Evolutionary conservation across 1,139 yeast genomes (phyloP), one percentile per base, ranked within the genome.

Genomic region (Debaryomycetaceae sp.): DNA sequence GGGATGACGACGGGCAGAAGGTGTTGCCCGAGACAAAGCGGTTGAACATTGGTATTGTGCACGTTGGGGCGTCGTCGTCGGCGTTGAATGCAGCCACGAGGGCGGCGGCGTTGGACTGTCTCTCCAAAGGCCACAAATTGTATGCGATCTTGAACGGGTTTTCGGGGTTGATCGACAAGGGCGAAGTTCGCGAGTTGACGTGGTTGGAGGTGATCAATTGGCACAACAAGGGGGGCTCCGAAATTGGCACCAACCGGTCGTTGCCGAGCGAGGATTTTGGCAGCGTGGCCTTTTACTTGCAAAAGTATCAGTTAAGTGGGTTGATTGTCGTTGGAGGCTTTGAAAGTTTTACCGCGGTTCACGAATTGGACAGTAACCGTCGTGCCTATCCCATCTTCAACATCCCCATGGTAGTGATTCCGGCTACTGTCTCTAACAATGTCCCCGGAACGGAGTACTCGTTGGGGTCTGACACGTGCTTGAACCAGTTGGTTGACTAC

Each of bases 361-460:
- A 85, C 45, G 88, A 86, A 60, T 71, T 91, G 44, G 79, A 84
- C 46, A 63, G 65, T 43, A 84, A 91, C 18, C 75, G 93, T 53
- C 53, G 55, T 24, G 69, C 75, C 37, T 91, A 85, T 57, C 95
- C 97, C 16, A 81, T 93, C 13, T 85, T 91, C 67, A 77, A 89
- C 52, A 86, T 91, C 44, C 98, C 98, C 40, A 82, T 88, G 83
- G 83, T 84, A 30, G 82, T 88, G 41, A 70, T 91, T 36, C 97
- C 98, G 12, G 95, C 97, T 12, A 91, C 97, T 5, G 83, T 91
- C 42, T 85, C 96, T n/a, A 91, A 91, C 58, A 91, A 91, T 49
- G 97, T 91, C 31, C 98, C 98, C 10, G 98, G 97, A 37, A 81
- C 96, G 3, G 96, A 91, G 59, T 88, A 86, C 58, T 86, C 96